phyloP scores from a whole-genome alignment of 2,329 filamentous ascomycete genomes.

The Podosphaera fusca region DNA sequence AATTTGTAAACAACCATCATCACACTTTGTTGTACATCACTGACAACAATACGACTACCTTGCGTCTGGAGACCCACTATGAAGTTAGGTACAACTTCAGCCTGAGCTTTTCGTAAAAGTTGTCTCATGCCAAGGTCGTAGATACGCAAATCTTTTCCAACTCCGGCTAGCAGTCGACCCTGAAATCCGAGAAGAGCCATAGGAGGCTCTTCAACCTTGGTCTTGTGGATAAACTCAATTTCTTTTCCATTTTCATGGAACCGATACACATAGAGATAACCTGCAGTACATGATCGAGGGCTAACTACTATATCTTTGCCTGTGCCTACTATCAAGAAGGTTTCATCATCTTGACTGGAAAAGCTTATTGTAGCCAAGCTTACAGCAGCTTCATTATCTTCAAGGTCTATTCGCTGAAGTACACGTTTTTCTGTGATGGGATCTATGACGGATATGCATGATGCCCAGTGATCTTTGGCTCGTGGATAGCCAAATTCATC shows the following conservation, averaged over 20 bases:
- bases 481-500: slow-evolving; percentile 77
- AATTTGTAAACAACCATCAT: slow-evolving; percentile 88
- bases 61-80: slow-evolving; percentile 78
- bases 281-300: slow-evolving; percentile 51
- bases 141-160: slow-evolving; percentile 60
- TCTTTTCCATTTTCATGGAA: slow-evolving; percentile 71
- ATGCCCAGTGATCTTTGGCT: slow-evolving; percentile 74
- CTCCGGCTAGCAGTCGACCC: slow-evolving; percentile 64
- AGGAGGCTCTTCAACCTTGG: slow-evolving; percentile 71
- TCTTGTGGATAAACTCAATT: slow-evolving; percentile 91
- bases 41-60: slow-evolving; percentile 74
- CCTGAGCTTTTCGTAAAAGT: slow-evolving; percentile 75
- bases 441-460: slow-evolving; percentile 81
- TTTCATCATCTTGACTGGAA: slow-evolving; percentile 67
- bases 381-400: slow-evolving; percentile 77
- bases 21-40: slow-evolving; percentile 78
- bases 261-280: slow-evolving; percentile 80
- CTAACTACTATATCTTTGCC: slow-evolving; percentile 71
- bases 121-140: slow-evolving; percentile 90
- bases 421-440: slow-evolving; percentile 53
- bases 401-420: slow-evolving; percentile 56
- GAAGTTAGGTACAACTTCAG: slow-evolving; percentile 54
- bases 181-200: slow-evolving; percentile 85
- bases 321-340: slow-evolving; percentile 82
- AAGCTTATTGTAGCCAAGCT: slow-evolving; percentile 72